phyloP scores from a whole-genome alignment of 164 flowering plant genomes.

The Warburgia ugandensis region DNA sequence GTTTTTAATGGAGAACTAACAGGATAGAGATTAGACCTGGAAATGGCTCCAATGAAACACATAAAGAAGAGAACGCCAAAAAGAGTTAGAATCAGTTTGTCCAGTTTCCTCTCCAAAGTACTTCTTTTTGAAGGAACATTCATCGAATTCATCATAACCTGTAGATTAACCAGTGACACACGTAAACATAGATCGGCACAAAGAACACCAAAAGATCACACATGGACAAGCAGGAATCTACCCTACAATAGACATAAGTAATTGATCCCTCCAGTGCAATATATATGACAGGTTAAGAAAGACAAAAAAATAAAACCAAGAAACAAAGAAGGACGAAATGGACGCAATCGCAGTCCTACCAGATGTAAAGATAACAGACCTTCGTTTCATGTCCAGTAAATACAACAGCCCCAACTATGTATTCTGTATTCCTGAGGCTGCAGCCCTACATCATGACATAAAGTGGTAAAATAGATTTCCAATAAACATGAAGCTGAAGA shows the following conservation, averaged over 20 bases:
- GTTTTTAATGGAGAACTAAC: too few relatives aligned
- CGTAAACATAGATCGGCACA: too few relatives aligned
- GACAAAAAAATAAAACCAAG: not conserved
- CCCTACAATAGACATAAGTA: too few relatives aligned
- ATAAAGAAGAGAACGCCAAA: conserved; percentile 65
- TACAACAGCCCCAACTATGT: conserved; percentile 78
- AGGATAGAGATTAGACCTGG: conserved; percentile 57
- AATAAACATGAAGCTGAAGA: conserved; percentile 6
- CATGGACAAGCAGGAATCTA: too few relatives aligned
- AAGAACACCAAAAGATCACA: too few relatives aligned
- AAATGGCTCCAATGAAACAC: conserved; percentile 92
- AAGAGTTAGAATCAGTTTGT: conserved; percentile 79
- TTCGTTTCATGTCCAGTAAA: conserved; percentile 97
- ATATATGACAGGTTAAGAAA: too few relatives aligned
- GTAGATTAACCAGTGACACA: too few relatives aligned
- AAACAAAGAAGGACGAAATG: not conserved
- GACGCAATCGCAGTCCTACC: not conserved
- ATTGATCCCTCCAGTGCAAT: too few relatives aligned
- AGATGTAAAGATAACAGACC: conserved; percentile 32
- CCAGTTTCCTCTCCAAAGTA: conserved; percentile 95
- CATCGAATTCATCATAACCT: conserved; percentile 99
- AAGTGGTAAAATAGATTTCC: not conserved
- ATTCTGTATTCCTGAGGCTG: conserved; percentile 90
- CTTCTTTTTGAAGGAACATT: conserved; percentile 97
- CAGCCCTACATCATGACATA: conserved; percentile 57